Conservation (phyloP, 2,329 filamentous ascomycete species). For the Orbilia quercus region DNA sequence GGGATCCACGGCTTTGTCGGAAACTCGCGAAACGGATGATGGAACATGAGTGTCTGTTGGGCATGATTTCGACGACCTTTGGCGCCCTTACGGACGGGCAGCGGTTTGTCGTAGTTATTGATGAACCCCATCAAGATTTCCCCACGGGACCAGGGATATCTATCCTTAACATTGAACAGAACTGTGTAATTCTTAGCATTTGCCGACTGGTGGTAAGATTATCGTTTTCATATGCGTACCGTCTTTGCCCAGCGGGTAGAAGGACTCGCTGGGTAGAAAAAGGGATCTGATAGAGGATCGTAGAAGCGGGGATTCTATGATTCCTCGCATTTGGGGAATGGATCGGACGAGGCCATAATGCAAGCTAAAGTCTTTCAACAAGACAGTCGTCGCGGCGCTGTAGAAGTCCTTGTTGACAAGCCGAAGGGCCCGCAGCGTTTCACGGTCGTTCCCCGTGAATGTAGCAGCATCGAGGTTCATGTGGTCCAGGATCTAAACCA, state of each 20-base stretch:
- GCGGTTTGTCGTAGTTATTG: conserved; percentile 8
- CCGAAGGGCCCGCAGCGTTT: conserved; percentile 15
- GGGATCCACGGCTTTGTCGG: conserved; percentile 28
- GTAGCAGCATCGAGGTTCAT: conserved; percentile 15
- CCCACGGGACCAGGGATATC: conserved; percentile 46
- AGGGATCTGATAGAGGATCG: conserved; percentile 10
- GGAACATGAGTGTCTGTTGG: conserved; percentile 42
- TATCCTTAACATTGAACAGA: conserved; percentile 19
- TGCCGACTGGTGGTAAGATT: no score
- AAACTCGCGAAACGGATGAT: conserved; percentile 40
- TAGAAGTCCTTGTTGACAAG: conserved; percentile 28
- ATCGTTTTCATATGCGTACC: no score
- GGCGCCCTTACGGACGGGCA: conserved; percentile 27
- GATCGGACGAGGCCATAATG: conserved; percentile 38
- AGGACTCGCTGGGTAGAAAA: conserved; percentile 40
- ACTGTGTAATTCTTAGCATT: conserved; percentile 13
- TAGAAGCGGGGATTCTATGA: conserved; percentile 8
- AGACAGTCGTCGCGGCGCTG: conserved; percentile 2
- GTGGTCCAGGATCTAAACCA: conserved; percentile 30
- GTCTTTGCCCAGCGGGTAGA: conserved; percentile 44
- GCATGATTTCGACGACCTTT: conserved; percentile 36
- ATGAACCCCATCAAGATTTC: conserved; percentile 2
- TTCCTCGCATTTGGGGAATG: conserved; percentile 20
- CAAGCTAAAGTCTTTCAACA: conserved; percentile 32
- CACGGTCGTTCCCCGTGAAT: conserved; percentile 26